Evolutionary conservation across 345 rosid genomes (phyloP).

Genomic region (Turnera subulata): DNA sequence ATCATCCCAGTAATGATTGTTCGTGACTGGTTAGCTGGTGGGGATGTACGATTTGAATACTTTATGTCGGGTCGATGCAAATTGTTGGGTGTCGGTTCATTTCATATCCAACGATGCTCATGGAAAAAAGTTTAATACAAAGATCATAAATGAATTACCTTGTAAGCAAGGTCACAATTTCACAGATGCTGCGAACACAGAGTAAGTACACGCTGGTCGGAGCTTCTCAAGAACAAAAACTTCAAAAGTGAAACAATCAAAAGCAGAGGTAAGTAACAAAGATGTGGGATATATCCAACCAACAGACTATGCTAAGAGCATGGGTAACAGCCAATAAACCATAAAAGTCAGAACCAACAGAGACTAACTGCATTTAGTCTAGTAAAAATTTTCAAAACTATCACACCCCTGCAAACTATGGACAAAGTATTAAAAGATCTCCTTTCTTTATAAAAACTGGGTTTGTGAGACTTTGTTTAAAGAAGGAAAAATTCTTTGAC

Average conservation of each 20-base stretch:
- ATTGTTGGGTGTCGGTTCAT: background rate
- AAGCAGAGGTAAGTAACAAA: background rate
- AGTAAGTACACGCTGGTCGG: constrained; percentile 51
- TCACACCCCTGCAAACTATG: constrained; percentile 14
- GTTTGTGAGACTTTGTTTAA: too few relatives aligned
- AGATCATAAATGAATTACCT: constrained; percentile 32
- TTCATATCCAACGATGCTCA: too few relatives aligned
- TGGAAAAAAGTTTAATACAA: background rate
- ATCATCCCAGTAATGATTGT: background rate
- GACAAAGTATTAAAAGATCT: background rate
- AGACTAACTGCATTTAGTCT: constrained; percentile 18
- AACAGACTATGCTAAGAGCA: background rate
- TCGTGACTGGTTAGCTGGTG: constrained; percentile 1
- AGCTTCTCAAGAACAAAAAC: constrained; percentile 20
- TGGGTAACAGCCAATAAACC: constrained; percentile 11
- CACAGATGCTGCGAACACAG: constrained; percentile 66
- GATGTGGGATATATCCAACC: background rate
- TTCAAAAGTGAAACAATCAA: constrained; percentile 2
- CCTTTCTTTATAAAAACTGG: background rate
- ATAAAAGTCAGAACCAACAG: constrained; percentile 16
- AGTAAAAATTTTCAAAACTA: constrained; percentile 23
- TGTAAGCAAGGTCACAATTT: constrained; percentile 68
- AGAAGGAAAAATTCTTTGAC: background rate
- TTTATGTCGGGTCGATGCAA: background rate
- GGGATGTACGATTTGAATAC: background rate